Base-by-base conservation (phyloP, 2,329 filamentous ascomycete species). In the Chrysoporthe austroafricana region DNA sequence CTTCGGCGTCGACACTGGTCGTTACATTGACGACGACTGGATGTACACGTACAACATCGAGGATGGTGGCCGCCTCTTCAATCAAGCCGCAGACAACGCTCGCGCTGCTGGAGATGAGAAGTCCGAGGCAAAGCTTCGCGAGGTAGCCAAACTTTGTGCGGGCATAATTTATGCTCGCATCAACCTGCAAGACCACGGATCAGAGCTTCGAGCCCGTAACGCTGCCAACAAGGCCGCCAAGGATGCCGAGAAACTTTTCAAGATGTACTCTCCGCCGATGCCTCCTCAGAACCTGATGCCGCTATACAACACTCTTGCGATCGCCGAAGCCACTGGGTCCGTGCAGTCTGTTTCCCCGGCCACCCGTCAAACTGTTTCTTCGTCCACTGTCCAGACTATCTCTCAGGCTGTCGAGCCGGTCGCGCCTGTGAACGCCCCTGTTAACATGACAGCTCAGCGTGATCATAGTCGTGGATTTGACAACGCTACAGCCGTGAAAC, bases 61-160 rank as follows among this genome's bases (percentile, higher is more conserved):
- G 59, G 59, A 46, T 18, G 36, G 26, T 5, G 21, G 42, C 21
- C 59, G 43, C 2, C 26, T 46, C 4, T 61, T 44, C 59, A 34
- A 34, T 3, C 43, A 34, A n/a, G 59, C 59, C 13, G 59, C 59
- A 48, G 42, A 61, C 26, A 48, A 34, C 16, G 59, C 59, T 46
- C 43, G 42, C 18, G 59, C 43, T 8, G 42, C 42, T 18, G 59
- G 43, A 34, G 43, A 61, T 34, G 5, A 18, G 13, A 13, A 46
- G 26, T 21, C 59, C 6, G 59, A 61, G 42, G 59, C 59, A 8
- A 34, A 61, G 59, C 59, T 61, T n/a, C 59, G 59, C n/a, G 43
- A 61, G 43, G 59, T 61, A 18, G 59, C 43, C 26, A 48, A 34
- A 21, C 59, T 61, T 21, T 61, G 59, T 46, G 26, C 13, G 8